Conservation (phyloP, 768 basidiomycete genomes). For the Macrolepiota albuminosa region DNA sequence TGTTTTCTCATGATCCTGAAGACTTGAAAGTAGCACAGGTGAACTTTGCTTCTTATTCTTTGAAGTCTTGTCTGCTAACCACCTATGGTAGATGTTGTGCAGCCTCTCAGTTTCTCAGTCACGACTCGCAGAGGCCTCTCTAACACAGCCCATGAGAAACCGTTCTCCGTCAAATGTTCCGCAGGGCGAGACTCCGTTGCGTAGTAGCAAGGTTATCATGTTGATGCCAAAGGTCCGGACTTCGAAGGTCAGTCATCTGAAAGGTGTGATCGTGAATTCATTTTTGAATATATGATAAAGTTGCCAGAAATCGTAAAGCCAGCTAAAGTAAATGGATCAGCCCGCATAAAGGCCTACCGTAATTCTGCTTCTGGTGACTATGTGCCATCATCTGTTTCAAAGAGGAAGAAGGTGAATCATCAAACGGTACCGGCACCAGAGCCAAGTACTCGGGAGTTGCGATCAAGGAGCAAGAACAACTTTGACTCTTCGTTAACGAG, state of each 20-base stretch:
- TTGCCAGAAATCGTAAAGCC: slow-evolving; percentile 8
- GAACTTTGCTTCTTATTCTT: background rate
- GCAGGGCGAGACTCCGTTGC: slow-evolving; percentile 24
- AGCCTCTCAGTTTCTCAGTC: slow-evolving; percentile 25
- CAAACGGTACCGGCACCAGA: slow-evolving; percentile 17
- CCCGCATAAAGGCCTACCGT: slow-evolving; percentile 14
- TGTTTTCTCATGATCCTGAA: slow-evolving; percentile 32
- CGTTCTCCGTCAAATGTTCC: slow-evolving; percentile 19
- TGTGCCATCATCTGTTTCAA: slow-evolving; percentile 32
- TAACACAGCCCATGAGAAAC: slow-evolving; percentile 4
- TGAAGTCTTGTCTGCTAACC: background rate
- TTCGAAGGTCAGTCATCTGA: slow-evolving; percentile 12
- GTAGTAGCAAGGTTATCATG: slow-evolving; percentile 13
- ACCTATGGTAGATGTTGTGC: slow-evolving; percentile 32
- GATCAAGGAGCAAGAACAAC: slow-evolving; percentile 39
- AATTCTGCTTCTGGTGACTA: slow-evolving; percentile 22
- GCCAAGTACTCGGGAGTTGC: slow-evolving; percentile 37
- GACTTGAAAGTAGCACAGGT: slow-evolving; percentile 62
- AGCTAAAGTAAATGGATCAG: slow-evolving; percentile 12
- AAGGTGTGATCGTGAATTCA: background rate
- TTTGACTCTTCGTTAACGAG: slow-evolving; percentile 33
- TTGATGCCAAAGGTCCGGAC: slow-evolving; percentile 7
- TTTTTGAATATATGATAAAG: background rate
- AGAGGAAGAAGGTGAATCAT: slow-evolving; percentile 31
- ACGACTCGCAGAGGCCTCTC: slow-evolving; percentile 5